Evolutionary conservation across 768 basidiomycete genomes (phyloP).

Genomic region (Rhodocollybia butyracea): DNA sequence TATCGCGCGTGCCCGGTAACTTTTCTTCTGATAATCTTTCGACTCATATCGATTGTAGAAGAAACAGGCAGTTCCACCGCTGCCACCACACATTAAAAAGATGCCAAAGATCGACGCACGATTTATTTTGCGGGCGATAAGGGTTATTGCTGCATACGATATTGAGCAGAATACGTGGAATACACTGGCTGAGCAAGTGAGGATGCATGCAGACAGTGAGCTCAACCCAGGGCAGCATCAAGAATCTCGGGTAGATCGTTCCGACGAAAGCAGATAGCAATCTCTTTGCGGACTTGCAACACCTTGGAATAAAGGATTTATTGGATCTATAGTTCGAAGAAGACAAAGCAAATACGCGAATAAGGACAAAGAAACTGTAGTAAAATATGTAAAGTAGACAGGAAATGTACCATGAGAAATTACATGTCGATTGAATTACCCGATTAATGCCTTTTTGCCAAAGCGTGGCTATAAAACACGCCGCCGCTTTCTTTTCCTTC

Average conservation of each 20-base stretch:
- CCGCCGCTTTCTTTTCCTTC: slow-evolving; percentile 1
- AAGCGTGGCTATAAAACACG: slow-evolving; percentile 8
- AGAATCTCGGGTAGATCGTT: slow-evolving; percentile 4
- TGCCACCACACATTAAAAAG: slow-evolving; percentile 35
- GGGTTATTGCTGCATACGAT: slow-evolving; percentile 44
- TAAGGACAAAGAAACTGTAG: background rate
- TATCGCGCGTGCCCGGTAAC: slow-evolving; percentile 38
- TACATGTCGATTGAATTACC: background rate
- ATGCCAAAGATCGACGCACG: slow-evolving; percentile 38
- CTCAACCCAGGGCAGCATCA: background rate
- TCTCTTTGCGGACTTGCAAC: background rate
- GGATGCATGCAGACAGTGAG: background rate
- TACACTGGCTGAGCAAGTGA: slow-evolving; percentile 23
- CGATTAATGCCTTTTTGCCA: slow-evolving; percentile 4
- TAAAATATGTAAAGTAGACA: background rate
- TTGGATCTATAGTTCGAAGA: background rate
- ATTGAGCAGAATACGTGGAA: slow-evolving; percentile 48
- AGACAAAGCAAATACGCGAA: background rate
- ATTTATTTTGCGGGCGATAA: slow-evolving; percentile 52
- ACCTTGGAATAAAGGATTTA: background rate
- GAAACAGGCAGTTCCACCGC: slow-evolving; percentile 36
- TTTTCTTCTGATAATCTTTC: slow-evolving; percentile 21
- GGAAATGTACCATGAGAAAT: background rate
- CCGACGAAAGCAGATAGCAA: background rate
- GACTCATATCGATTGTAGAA: slow-evolving; percentile 24